Evolutionary conservation across 1,284 basidiomycete species (phyloP).

Genomic region (Papiliotrema fonsecae): DNA sequence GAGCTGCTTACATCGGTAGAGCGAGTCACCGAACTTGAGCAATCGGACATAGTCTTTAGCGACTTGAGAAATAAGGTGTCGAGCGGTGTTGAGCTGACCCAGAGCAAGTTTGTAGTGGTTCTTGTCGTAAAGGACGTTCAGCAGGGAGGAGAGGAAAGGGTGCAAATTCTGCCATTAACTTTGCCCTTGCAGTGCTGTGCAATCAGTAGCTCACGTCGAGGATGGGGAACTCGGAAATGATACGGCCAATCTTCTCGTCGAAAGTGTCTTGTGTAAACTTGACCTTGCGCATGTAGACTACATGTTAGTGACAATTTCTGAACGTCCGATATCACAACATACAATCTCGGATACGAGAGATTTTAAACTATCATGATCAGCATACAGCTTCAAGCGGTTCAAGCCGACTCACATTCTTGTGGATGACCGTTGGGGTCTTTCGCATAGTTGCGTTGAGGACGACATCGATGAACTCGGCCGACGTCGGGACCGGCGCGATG

Average conservation of each 20-base stretch:
- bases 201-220: conserved; percentile 64
- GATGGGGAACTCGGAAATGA: conserved; percentile 92
- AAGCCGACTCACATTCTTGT: conserved; percentile 64
- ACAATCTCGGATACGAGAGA: conserved; percentile 53
- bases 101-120: conserved; percentile 97
- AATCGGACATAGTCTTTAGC: conserved; percentile 92
- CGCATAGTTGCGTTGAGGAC: conserved; percentile 79
- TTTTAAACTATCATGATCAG: conserved; percentile 68
- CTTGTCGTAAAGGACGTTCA: conserved; percentile 97
- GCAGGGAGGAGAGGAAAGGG: conserved; percentile 84
- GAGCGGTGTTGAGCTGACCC: conserved; percentile 86
- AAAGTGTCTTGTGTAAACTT: conserved; percentile 98
- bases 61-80: conserved; percentile 90
- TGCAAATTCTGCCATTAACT: conserved; percentile 71
- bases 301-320: conserved; percentile 50
- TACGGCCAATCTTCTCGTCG: conserved; percentile 91
- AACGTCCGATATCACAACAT: conserved; percentile 4
- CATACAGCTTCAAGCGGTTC: background rate
- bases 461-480: conserved; percentile 91
- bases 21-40: conserved; percentile 90
- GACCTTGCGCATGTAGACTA: conserved; percentile 96
- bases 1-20: conserved; percentile 95
- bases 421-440: conserved; percentile 96
- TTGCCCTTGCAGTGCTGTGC: background rate
- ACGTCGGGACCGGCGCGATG: conserved; percentile 95